Evolutionary conservation across 73 alveolate species (phyloP), one percentile per base, ranked within the genome.

Genomic region (Symbiodinium pilosum): DNA sequence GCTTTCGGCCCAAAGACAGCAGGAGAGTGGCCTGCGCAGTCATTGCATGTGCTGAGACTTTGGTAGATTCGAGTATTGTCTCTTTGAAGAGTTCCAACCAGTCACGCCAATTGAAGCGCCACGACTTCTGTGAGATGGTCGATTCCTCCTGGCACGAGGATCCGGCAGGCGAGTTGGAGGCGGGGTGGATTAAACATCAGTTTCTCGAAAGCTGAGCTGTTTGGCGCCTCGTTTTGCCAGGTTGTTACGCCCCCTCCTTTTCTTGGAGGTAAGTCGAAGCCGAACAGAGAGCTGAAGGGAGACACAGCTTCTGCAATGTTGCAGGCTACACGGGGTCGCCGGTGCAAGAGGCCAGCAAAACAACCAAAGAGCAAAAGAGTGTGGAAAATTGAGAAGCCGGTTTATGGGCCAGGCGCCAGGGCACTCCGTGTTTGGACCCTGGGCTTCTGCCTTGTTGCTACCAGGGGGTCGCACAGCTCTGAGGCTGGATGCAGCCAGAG

Each of bases 331-430:
- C 81, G 9, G 81, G 81, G 14, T 64, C 81, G 38, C 81, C 81
- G 30, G 81, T 64, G 81, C 81, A 64, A 64, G 41, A 64, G 81
- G 81, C 30, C n/a, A n/a, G 81, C 81, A 47, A 47, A 47, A 47
- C n/a, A n/a, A n/a, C n/a, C n/a, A n/a, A n/a, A n/a, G n/a, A n/a
- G n/a, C n/a, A n/a, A n/a, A n/a, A n/a, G n/a, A n/a, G n/a, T n/a
- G n/a, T n/a, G n/a, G n/a, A n/a, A n/a, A n/a, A n/a, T n/a, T n/a
- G n/a, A n/a, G n/a, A n/a, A n/a, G n/a, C n/a, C n/a, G n/a, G n/a
- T n/a, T n/a, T 6, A 47, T 47, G 21, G 59, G 59, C 59, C 81
- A 26, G 81, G 81, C 81, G 38, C 81, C 81, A 28, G 81, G 24
- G 81, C 75, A 56, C 81, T 32, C 24, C 30, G 32, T 28, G 81